Base-by-base conservation (phyloP, 163 green algal species). In the Trebouxiophyceae sp. region DNA sequence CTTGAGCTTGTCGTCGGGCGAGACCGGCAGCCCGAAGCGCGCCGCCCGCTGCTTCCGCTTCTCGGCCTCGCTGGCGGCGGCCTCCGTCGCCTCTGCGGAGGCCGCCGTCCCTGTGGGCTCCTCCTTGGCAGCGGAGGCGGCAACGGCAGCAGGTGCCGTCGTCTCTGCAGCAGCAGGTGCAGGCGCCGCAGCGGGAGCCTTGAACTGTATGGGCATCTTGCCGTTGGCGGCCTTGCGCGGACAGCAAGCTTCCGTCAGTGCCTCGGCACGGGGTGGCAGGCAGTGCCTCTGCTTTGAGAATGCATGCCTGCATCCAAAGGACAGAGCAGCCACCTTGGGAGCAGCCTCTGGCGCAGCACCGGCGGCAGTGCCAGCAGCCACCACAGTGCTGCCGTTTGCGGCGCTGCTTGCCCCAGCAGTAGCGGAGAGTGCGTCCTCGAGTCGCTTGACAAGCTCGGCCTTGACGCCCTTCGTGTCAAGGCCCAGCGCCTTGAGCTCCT, bases 391-490 rank as follows among this genome's bases (percentile, higher is more conserved):
- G 12, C 12, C 39, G 12, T 16, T 16, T 50, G 39, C 39, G 19
- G 39, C 19, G 39, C 12, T 50, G 39, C 12, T 50, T 50, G 19
- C 39, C 19, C 12, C 39, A 50, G 39, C 39, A 50, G 39, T 50
- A 12, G 39, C 39, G 39, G 39, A 50, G 39, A 65, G 24, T 30
- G 69, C 69, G 29, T 32, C 63, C 28, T 66, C 39, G 20, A 83
- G 54, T 0, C 78, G 62, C 6, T 46, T 62, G 26, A 82, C 60
- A 33, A 89, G 72, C 32, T 68, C 67, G 1, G 71, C 46, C 70
- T 89, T 89, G 22, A 23, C 72, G 24, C 77, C 79, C 0, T 58
- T 59, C 0, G 59, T 73, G 19, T 63, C 45, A 39, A 87, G 60
- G 8, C 58, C 62, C 24, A 78, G 67, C 3, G 39, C 60, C 2